Evolutionary conservation across 2,329 filamentous ascomycete genomes (phyloP).

Genomic region (Claviceps cyperi): DNA sequence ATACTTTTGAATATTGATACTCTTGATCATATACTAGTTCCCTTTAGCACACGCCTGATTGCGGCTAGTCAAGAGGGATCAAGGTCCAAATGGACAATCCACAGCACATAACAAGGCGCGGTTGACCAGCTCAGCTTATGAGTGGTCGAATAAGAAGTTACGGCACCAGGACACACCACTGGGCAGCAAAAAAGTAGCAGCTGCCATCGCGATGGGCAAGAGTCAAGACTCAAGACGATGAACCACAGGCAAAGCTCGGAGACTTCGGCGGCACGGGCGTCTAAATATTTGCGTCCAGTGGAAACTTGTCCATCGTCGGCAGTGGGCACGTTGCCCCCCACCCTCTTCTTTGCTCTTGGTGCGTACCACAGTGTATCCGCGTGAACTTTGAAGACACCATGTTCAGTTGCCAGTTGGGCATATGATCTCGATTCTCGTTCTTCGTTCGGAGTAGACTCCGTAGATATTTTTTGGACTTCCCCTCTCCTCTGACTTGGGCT

Average conservation of each 20-base stretch:
- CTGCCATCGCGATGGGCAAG: background rate
- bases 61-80: background rate
- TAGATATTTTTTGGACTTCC: background rate
- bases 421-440: background rate
- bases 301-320: background rate
- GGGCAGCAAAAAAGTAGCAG: no score
- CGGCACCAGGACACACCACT: background rate
- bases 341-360: background rate
- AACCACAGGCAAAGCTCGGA: background rate
- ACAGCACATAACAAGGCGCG: no score
- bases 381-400: background rate
- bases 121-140: background rate
- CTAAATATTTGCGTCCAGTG: background rate
- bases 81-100: no score
- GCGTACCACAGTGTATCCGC: background rate
- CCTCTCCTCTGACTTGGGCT: background rate
- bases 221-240: no score
- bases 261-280: conserved; percentile 1
- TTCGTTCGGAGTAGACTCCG: background rate
- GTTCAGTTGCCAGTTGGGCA: background rate
- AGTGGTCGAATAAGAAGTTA: background rate
- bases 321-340: background rate
- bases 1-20: no score
- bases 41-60: background rate
- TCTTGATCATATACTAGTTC: background rate